These are phyloP conservation scores for Bruguiera gymnorhiza DNA, from an alignment of 345 rosid genomes.

Conservation along the genomic window DNA sequence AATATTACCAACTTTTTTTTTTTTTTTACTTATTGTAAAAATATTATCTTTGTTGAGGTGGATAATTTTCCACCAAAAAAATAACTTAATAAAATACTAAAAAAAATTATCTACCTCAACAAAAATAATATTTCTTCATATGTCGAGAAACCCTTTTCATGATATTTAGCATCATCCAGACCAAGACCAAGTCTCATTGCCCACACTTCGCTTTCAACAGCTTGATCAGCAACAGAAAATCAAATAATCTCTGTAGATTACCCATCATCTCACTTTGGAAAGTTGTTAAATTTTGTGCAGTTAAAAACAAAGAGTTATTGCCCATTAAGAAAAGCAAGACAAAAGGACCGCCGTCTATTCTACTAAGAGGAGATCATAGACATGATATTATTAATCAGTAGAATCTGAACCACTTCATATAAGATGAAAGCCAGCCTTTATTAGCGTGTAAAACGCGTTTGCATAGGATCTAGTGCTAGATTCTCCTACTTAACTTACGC, in stretches of 20 bases:
- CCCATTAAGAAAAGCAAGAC: neutral
- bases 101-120: too few relatives aligned
- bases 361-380: neutral
- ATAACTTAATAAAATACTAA: too few relatives aligned
- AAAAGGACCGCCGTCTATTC: neutral
- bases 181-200: neutral
- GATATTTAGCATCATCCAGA: too few relatives aligned
- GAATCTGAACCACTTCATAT: too few relatives aligned
- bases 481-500: neutral
- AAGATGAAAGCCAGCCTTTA: neutral
- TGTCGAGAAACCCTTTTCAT: too few relatives aligned
- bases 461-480: conserved; percentile 5
- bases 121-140: too few relatives aligned
- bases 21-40: too few relatives aligned
- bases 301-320: neutral
- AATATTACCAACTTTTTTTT: too few relatives aligned
- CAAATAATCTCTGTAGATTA: neutral
- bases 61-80: too few relatives aligned
- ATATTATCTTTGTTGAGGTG: too few relatives aligned
- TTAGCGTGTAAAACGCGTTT: conserved; percentile 5
- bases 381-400: neutral
- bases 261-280: conserved; percentile 9
- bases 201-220: conserved; percentile 11
- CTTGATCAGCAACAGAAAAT: conserved; percentile 10
- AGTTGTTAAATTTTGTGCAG: neutral